These are phyloP conservation scores for Patellaria atrata DNA, from an alignment of 495 filamentous ascomycete genomes.

Conservation along the genomic window DNA sequence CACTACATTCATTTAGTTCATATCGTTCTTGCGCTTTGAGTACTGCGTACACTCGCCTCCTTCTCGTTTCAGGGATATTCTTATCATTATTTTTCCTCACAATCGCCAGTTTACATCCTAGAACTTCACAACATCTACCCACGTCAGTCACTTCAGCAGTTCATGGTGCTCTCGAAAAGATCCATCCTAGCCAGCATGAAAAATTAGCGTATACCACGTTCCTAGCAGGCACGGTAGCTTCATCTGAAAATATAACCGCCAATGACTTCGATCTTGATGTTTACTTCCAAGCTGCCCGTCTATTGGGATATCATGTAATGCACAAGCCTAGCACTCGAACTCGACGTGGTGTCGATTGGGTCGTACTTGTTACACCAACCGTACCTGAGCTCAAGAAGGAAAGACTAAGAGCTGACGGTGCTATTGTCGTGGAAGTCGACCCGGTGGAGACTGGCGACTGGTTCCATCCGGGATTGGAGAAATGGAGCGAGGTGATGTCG, in stretches of 20 bases:
- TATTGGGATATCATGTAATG: constrained; percentile 1
- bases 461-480: not conserved
- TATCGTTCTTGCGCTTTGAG: no score
- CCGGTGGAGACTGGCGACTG: not conserved
- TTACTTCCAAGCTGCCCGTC: not conserved
- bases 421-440: not conserved
- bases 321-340: constrained; percentile 1
- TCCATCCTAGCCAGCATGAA: not conserved
- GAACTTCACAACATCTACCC: no score
- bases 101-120: not conserved
- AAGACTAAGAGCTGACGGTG: not conserved
- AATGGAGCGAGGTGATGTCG: not conserved
- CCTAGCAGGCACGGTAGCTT: constrained; percentile 1
- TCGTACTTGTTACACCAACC: not conserved
- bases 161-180: not conserved
- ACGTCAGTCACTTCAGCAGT: not conserved
- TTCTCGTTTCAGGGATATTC: no score
- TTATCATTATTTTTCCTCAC: not conserved
- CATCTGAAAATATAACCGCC: not conserved
- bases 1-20: no score
- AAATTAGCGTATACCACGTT: not conserved
- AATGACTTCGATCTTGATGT: not conserved
- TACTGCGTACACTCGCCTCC: no score
- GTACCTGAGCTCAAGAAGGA: not conserved
- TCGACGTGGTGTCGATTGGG: not conserved